Evolutionary conservation across 371 early-diverging fungal species (phyloP).

Genomic region (Syncephalastrum sp.): DNA sequence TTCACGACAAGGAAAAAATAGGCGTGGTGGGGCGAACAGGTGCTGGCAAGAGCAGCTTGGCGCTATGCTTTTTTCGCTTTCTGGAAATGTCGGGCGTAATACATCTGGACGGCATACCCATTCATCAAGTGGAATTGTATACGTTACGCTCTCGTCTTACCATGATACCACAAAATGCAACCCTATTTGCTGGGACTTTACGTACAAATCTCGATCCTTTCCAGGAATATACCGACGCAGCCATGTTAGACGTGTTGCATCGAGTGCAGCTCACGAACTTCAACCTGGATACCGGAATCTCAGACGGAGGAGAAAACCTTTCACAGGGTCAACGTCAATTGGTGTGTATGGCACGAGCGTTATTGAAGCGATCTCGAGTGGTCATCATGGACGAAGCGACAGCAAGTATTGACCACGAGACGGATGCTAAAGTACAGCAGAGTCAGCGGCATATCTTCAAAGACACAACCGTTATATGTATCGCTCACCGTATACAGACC

Average conservation of each 20-base stretch:
- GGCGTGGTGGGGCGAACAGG: constrained; percentile 80
- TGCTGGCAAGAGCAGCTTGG: constrained; percentile 79
- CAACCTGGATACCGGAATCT: constrained; percentile 41
- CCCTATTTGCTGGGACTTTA: constrained; percentile 77
- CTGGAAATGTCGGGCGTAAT: constrained; percentile 76
- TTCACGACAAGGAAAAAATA: constrained; percentile 69
- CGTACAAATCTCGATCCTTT: constrained; percentile 75
- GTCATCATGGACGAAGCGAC: constrained; percentile 59
- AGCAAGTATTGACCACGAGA: constrained; percentile 61
- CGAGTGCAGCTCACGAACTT: constrained; percentile 46
- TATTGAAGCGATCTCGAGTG: constrained; percentile 52
- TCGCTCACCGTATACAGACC: constrained; percentile 66
- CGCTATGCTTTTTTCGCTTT: constrained; percentile 75
- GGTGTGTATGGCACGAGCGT: constrained; percentile 70
- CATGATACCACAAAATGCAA: constrained; percentile 85
- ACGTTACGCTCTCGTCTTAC: constrained; percentile 72
- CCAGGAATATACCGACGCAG: constrained; percentile 54
- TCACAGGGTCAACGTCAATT: constrained; percentile 81
- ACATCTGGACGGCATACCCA: constrained; percentile 76
- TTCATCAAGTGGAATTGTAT: constrained; percentile 67
- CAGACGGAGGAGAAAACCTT: constrained; percentile 63
- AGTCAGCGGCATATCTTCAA: constrained; percentile 60
- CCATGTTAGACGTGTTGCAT: constrained; percentile 72
- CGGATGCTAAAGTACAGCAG: constrained; percentile 51
- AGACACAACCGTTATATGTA: constrained; percentile 44